Base-by-base conservation (phyloP, 2,329 filamentous ascomycete genomes). In the Apiospora rasikravindrae region DNA sequence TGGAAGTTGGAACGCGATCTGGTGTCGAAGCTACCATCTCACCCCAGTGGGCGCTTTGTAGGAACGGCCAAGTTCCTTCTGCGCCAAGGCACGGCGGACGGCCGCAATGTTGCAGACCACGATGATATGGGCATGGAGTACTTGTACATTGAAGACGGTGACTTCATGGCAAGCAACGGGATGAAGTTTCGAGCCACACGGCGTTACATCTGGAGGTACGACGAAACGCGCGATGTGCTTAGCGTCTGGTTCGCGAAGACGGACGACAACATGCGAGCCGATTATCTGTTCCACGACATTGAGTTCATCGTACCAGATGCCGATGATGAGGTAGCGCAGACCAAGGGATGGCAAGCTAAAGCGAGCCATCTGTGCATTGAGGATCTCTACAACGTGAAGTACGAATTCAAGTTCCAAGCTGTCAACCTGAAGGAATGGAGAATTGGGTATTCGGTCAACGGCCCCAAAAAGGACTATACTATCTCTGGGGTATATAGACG, bases 261-360 rank as follows among this genome's bases (percentile, higher is more conserved):
- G 0, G 88, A 92, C 22, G 90, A 93, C 74, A 81, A 85, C 22
- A 84, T 84, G 71, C 86, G 86, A 19, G 90, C 91, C 0, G 93
- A 94, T 78, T 93, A 94, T 74, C 83, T 95, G 26, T 96, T 95
- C 80, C 93, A 95, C 77, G 88, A 91, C 74, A 83, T 95, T n/a
- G 87, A 92, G 72, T 93, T 95, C 75, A 72, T 83, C 29, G 75
- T 83, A 11, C 83, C 84, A 6, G 40, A 71, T 11, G 72, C 72
- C 29, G 70, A 66, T 24, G 64, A 64, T 42, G 78, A 80, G 5
- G 75, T 80, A 3, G 77, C 79, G 5, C 74, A 79, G 0, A 76
- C 80, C 0, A 82, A 82, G 70, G 88, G 87, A 0, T 93, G 92
- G 90, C 81, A 83, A 57, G 93, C 92, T 0, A 90, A 86, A 75